Percentiles rank a stretch among this genome's conserved stretches.
Evolutionary conservation across 495 filamentous ascomycete genomes (phyloP).

Genomic region (Penicillium ochrochloron): DNA sequence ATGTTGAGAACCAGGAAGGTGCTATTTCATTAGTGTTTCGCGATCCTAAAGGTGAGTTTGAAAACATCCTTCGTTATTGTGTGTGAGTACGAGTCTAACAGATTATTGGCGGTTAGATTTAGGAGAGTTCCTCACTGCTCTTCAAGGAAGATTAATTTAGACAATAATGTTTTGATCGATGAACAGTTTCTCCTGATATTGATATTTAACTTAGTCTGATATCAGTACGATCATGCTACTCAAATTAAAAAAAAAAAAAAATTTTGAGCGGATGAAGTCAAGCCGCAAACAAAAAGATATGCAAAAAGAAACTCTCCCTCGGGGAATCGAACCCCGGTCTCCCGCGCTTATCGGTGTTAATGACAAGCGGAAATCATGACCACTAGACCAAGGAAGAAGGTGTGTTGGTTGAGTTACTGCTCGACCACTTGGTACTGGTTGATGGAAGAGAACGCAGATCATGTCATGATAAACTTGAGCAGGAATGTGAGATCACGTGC

Average conservation of each 20-base stretch:
- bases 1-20: not conserved
- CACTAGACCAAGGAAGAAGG: conserved; percentile 52
- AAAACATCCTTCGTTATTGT: not conserved
- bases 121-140: not conserved
- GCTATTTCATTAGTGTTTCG: not conserved
- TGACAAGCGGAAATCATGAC: conserved; percentile 63
- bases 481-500: not conserved
- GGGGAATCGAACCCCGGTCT: conserved; percentile 62
- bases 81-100: not conserved
- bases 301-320: conserved; percentile 47
- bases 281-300: not conserved
- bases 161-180: not conserved
- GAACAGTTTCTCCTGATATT: no score
- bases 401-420: conserved; percentile 31
- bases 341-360: conserved; percentile 48
- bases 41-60: not conserved
- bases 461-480: not conserved
- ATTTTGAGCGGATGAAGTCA: not conserved
- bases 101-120: not conserved
- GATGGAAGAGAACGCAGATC: not conserved
- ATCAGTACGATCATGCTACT: no score
- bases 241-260: not conserved
- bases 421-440: conserved; percentile 37
- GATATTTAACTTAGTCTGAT: no score
- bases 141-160: not conserved